Conservation (phyloP, 2,329 filamentous ascomycete species). For the Emmonsiellopsis sp. region DNA sequence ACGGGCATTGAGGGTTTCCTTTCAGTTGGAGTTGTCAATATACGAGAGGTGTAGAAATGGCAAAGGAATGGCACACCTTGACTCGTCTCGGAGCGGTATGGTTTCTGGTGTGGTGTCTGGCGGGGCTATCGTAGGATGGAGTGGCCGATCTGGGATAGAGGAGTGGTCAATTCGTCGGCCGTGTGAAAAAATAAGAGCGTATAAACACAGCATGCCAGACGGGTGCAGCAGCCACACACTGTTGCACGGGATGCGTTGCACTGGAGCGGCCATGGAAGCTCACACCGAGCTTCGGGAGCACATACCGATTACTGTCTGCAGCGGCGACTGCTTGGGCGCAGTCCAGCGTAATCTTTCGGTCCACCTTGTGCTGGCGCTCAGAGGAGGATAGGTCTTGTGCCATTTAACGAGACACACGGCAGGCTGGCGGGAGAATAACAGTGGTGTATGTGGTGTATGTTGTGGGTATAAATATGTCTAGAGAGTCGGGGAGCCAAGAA, state of each 20-base stretch:
- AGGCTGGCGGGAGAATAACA: not conserved
- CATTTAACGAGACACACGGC: slow-evolving; percentile 1
- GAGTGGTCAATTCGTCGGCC: not conserved
- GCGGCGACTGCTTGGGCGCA: not conserved
- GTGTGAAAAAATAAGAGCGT: too few relatives aligned
- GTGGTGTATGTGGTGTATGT: not conserved
- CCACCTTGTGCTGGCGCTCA: not conserved
- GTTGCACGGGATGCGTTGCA: not conserved
- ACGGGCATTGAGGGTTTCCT: slow-evolving; percentile 87
- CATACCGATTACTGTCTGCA: slow-evolving; percentile 1
- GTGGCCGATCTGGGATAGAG: slow-evolving; percentile 6
- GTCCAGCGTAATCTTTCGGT: not conserved
- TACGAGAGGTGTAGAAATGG: not conserved
- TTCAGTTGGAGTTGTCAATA: slow-evolving; percentile 6
- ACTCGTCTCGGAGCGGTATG: slow-evolving; percentile 53
- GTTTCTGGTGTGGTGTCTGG: slow-evolving; percentile 44
- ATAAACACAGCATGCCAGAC: not conserved
- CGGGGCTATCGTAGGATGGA: slow-evolving; percentile 9
- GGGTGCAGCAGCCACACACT: not conserved
- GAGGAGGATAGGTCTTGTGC: not conserved
- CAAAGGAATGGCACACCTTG: slow-evolving; percentile 41
- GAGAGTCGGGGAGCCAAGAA: not conserved
- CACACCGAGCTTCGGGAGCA: not conserved
- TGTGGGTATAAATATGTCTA: not conserved
- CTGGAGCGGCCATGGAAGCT: not conserved